Evolutionary conservation across 352 stramenopile genomes (phyloP), one percentile per base, ranked within the genome.

Genomic region (Pythium rhizo-oryzae): DNA sequence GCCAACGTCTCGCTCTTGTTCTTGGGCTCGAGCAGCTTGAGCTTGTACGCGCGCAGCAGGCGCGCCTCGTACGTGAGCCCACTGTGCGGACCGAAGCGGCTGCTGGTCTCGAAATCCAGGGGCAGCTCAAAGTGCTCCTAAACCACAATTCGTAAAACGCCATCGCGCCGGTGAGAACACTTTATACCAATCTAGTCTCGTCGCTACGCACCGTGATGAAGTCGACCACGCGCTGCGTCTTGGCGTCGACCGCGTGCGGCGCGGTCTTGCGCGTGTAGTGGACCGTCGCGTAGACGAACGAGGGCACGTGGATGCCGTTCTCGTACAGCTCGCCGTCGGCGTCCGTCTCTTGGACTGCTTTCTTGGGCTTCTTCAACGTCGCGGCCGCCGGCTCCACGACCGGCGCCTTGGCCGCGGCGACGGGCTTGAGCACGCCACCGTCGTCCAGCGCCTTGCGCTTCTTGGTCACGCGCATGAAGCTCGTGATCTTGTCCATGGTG

Each of bases 391-490:
- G 58, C 49, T 9, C 43, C 24, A 56, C 64, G 24, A 41, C 30
- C 3, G 43, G 28, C 57, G 55, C 55, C 23, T 23, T 62, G 33
- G 8, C 30, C 11, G 2, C 30, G 16, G 33, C 21, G 24, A 25
- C 52, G 8, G 61, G 24, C 43, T 74, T 74, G 8, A 47, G 28
- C n/a, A 49, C 67, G 15, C 75, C 74, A 18, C 75, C 75, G 37
- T 71, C 71, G 24, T 74, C 33, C 53, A 58, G 69, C 46, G 69
- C 62, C 68, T 72, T 81, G 66, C 62, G 73, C 69, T 76, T 74
- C 76, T 90, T 90, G n/a, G 81, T 87, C 39, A 83, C 76, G 66
- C 81, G 83, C 83, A 91, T 88, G 47, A 77, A 90, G 68, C 57
- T 83, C 41, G 79, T 89, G 69, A 91, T 89, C 75, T 87, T 89